phyloP scores from a whole-genome alignment of 2,329 filamentous ascomycete species.

The Leptosphaerulina australis region DNA sequence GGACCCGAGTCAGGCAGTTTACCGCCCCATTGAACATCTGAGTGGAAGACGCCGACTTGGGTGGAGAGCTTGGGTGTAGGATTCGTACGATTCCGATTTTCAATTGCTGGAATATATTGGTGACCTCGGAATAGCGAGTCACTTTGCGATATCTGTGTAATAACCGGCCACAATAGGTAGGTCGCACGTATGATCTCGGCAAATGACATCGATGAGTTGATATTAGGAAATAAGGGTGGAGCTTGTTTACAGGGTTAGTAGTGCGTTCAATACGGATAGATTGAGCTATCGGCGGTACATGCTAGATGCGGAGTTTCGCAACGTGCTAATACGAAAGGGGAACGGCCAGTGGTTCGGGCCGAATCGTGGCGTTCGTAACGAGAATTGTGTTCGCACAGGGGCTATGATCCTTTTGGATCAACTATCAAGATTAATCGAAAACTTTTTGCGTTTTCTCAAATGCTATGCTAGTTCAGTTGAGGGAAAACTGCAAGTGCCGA shows the following conservation, averaged over 20 bases:
- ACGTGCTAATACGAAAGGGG: not conserved
- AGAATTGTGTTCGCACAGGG: not conserved
- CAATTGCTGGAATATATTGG: not conserved
- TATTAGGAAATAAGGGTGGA: not conserved
- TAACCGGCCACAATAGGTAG: slow-evolving; percentile 5
- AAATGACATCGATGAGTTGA: not conserved
- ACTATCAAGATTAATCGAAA: too few relatives aligned
- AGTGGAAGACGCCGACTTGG: not conserved
- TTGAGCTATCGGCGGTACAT: not conserved
- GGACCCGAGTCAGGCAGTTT: slow-evolving; percentile 2
- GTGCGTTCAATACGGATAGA: not conserved
- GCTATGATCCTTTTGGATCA: not conserved
- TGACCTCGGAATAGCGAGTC: slow-evolving; percentile 1
- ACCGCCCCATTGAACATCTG: not conserved
- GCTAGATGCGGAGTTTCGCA: slow-evolving; percentile 1
- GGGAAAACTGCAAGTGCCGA: too few relatives aligned
- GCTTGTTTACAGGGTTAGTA: not conserved
- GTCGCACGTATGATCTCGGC: slow-evolving; percentile 5
- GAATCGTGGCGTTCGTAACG: not conserved
- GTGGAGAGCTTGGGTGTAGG: not conserved
- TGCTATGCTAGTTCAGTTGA: too few relatives aligned
- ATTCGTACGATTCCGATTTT: not conserved
- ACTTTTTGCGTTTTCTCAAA: too few relatives aligned
- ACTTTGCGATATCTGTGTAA: not conserved
- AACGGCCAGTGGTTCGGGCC: slow-evolving; percentile 1